Evolutionary conservation across 1,139 yeast species (phyloP).

Genomic region (Hansenula lynferdii): DNA sequence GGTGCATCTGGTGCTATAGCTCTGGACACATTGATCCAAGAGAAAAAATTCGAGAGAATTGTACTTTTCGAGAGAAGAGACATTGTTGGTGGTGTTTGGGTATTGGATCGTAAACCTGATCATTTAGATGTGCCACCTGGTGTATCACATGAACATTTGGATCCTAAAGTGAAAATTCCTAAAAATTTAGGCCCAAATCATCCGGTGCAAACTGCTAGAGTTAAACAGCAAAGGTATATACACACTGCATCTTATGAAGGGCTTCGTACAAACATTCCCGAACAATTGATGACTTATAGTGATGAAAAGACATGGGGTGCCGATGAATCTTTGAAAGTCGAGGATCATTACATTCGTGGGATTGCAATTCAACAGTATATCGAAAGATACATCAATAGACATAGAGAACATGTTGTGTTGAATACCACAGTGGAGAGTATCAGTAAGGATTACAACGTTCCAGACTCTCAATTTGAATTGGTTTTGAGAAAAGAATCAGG

Average conservation of each 20-base stretch:
- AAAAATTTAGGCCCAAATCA: constrained; percentile 3
- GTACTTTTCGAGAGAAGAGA: constrained; percentile 38
- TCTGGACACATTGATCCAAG: constrained; percentile 35
- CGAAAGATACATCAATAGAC: constrained; percentile 29
- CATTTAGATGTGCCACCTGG: constrained; percentile 21
- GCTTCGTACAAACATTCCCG: constrained; percentile 38
- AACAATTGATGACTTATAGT: constrained; percentile 40
- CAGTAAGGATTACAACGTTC: constrained; percentile 16
- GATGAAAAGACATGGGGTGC: constrained; percentile 33
- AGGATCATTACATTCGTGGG: constrained; percentile 23
- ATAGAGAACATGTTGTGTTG: constrained; percentile 26
- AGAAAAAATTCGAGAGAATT: constrained; percentile 27
- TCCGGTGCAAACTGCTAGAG: constrained; percentile 16
- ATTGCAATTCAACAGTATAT: constrained; percentile 30
- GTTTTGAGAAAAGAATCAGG: constrained; percentile 27
- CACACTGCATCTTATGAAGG: constrained; percentile 38
- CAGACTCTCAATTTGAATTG: constrained; percentile 28
- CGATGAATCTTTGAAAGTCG: constrained; percentile 14
- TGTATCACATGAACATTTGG: constrained; percentile 10
- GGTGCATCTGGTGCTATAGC: constrained; percentile 49
- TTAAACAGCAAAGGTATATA: constrained; percentile 25
- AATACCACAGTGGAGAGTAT: constrained; percentile 38
- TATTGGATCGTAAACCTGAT: constrained; percentile 24
- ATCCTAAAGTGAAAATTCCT: constrained; percentile 14
- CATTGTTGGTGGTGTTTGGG: constrained; percentile 44